Conservation (phyloP, 2,329 filamentous ascomycete genomes). For the Diplodia corticola region DNA sequence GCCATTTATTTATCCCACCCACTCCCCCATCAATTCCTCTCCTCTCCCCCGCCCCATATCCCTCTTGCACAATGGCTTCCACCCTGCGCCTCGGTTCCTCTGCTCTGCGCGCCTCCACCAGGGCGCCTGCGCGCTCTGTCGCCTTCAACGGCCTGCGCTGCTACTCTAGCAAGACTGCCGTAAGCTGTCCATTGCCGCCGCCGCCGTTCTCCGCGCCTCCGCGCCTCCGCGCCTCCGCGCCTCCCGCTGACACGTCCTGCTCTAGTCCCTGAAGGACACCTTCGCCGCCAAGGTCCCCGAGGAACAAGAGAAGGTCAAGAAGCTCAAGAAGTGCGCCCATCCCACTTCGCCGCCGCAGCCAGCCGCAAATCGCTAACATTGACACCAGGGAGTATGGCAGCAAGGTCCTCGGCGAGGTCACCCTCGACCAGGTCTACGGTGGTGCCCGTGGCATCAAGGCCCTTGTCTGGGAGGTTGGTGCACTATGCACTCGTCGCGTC, state of each 20-base stretch:
- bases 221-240: no score
- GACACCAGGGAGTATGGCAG: slow-evolving; percentile 78
- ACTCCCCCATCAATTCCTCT: slow-evolving; percentile 38
- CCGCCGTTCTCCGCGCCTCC: slow-evolving; percentile 24
- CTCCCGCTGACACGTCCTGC: slow-evolving; percentile 24
- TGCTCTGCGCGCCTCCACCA: slow-evolving; percentile 75
- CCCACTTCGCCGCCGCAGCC: slow-evolving; percentile 19
- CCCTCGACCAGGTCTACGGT: slow-evolving; percentile 98
- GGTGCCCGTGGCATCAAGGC: slow-evolving; percentile 99
- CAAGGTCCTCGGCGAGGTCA: slow-evolving; percentile 97
- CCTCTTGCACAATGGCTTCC: slow-evolving; percentile 68
- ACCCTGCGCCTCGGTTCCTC: slow-evolving; percentile 78
- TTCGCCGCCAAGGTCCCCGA: slow-evolving; percentile 94
- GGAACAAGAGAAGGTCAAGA: slow-evolving; percentile 99
- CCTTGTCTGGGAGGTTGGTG: slow-evolving; percentile 84
- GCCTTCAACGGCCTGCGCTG: slow-evolving; percentile 82
- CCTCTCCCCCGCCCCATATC: slow-evolving; percentile 35
- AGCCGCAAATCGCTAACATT: slow-evolving; percentile 31
- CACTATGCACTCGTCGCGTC: not conserved
- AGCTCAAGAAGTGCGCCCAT: slow-evolving; percentile 80
- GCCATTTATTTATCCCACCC: slow-evolving; percentile 31
- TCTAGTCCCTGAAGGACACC: slow-evolving; percentile 92
- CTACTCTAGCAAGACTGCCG: slow-evolving; percentile 92
- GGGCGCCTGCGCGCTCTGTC: slow-evolving; percentile 64
- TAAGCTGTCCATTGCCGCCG: slow-evolving; percentile 46